Base-by-base conservation (phyloP, 2,329 filamentous ascomycete species). In the Pseudocercospora fijiensis region DNA sequence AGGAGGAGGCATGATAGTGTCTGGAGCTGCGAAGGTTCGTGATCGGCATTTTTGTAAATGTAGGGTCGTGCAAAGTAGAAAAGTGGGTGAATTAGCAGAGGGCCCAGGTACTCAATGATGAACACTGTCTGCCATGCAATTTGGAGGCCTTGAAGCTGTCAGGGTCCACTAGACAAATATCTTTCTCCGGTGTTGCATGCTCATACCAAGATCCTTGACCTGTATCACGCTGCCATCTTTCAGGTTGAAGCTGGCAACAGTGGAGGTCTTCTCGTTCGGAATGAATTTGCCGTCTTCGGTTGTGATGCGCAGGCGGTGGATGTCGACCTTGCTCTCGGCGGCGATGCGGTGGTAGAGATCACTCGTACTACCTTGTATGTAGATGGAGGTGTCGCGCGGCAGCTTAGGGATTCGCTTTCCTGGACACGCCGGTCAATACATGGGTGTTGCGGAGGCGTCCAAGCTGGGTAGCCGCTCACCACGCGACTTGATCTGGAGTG, bases 41-140 rank as follows among this genome's bases (percentile, higher is more conserved):
- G 24, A 51, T 71, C 65, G 75, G 77, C 68, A 65, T 78, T 82
- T 67, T 82, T 82, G 80, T 92, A 92, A 72, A 92, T 81, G 76
- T 89, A 87, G 24, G 90, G 87, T 56, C 92, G 90, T 61, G 90
- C 81, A 70, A 85, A 78, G 77, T 85, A 88, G 77, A 92, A 83
- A 71, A 91, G 82, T 51, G 86, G 85, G 81, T 97, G 93, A 80
- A 98, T 90, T 73, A 97, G 79, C 73, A 98, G 85, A 5, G 95
- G 95, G 3, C 95, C 95, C 69, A 95, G 80, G 78, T 99, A 99
- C 80, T 99, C 95, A 81, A 97, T 88, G 67, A 97, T 81, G 83
- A 94, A 99, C 77, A 98, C 94, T 65, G 91, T 95, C 68, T 88
- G 88, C 95, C 95, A 99, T 67, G 87, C 87, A 61, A 97, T 89